These are phyloP conservation scores for Globisporangium apiculatum DNA, from an alignment of 352 stramenopile species.

Conservation along the genomic window DNA sequence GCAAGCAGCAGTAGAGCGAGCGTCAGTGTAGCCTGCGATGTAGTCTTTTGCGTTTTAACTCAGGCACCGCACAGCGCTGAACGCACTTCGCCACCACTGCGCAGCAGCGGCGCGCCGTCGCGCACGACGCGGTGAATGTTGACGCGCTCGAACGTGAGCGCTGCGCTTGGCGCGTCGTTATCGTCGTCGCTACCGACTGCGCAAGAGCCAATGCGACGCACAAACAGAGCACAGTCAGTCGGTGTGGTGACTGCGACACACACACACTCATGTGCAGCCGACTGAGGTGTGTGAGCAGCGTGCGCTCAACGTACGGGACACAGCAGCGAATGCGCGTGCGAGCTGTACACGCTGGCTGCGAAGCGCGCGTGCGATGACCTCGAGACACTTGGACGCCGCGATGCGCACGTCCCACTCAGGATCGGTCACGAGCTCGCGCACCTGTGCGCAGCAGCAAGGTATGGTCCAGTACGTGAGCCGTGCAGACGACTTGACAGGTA, in stretches of 20 bases:
- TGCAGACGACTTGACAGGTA: not conserved
- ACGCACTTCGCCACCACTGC: constrained; percentile 68
- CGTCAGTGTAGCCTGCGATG: no score
- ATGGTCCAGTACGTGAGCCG: constrained; percentile 11
- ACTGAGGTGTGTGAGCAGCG: not conserved
- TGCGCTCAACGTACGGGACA: constrained; percentile 27
- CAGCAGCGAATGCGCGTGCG: constrained; percentile 30
- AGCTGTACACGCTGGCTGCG: constrained; percentile 13
- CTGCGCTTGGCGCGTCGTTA: constrained; percentile 24
- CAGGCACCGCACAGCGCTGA: no score
- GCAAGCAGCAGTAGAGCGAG: not conserved
- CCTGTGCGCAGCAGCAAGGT: constrained; percentile 23
- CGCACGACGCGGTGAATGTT: constrained; percentile 46
- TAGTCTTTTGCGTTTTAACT: no score
- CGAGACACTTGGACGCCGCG: constrained; percentile 55
- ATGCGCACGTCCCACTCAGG: constrained; percentile 68
- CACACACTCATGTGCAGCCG: no score
- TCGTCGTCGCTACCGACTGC: constrained; percentile 28
- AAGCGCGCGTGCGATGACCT: constrained; percentile 43
- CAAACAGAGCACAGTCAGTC: no score
- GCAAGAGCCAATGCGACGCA: no score
- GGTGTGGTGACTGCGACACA: no score
- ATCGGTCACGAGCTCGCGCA: constrained; percentile 43
- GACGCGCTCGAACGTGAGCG: constrained; percentile 50
- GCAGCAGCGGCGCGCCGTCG: constrained; percentile 57